Base-by-base conservation (phyloP, 164 flowering plant genomes). In the Liriodendron chinense region DNA sequence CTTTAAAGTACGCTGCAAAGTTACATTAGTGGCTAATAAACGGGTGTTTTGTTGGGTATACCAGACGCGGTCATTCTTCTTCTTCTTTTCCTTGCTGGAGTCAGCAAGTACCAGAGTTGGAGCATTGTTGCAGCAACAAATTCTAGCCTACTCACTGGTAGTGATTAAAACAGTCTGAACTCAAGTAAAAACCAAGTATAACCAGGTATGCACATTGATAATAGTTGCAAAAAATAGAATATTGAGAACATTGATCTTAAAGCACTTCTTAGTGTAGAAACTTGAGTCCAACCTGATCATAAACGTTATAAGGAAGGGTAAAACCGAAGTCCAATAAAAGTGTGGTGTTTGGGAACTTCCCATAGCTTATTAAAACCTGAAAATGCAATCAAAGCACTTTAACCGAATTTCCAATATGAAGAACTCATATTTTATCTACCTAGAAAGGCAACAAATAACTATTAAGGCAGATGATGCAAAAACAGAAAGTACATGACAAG, bases 281-380 rank as follows among this genome's bases (percentile, higher is more conserved):
- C 7, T 13, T 24, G 48, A 71, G 49, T 76, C 88, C 74, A 50
- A 90, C 98, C 96, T 94, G 90, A 76, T 92, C 98, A 83, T 88
- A 81, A 16, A 78, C 78, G 82, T 94, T 92, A 81, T 72, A 72
- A 20, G 94, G 83, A 78, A 85, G 81, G 21, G 97, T 86, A 83
- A 94, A 92, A 21, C 98, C 98, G 81, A 91, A 94, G 76, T 90
- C 97, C 87, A 91, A 71, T 71, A 89, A 53, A 66, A 94, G 89
- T 20, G 89, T 83, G 68, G 89, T 86, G 79, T 92, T 94, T 65
- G 97, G 78, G 77, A 88, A 91, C 70, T 86, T 89, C 64, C 97
- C 97, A 82, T 94, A 94, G 71, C 94, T 85, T 81, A 94, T 88
- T 22, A 90, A 70, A 72, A 93, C 90, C 96, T 93, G 77, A 71